Percentiles rank a stretch among this genome's conserved stretches.
These are phyloP conservation scores for Malus asiatica DNA, from an alignment of 306 rosid species.

Conservation along the genomic window DNA sequence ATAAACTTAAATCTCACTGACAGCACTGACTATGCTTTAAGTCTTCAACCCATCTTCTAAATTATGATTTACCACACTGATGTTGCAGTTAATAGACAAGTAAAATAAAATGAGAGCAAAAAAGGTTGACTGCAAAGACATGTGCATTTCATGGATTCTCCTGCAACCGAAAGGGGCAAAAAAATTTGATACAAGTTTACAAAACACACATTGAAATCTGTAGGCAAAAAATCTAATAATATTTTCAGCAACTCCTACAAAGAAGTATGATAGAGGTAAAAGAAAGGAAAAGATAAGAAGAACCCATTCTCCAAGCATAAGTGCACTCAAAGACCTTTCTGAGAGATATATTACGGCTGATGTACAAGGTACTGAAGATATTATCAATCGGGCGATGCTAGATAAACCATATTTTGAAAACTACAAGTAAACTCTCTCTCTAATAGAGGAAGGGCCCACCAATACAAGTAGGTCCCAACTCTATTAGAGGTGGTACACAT, in stretches of 20 bases:
- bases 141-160: neutral
- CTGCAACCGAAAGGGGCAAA: neutral
- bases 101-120: neutral
- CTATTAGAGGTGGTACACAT: neutral
- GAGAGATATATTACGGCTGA: neutral
- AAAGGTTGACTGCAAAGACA: slow-evolving; percentile 1
- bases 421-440: neutral
- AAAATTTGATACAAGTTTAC: neutral
- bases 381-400: neutral
- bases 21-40: neutral
- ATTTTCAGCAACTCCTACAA: neutral
- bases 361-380: neutral
- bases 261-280: neutral
- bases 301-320: neutral
- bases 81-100: neutral
- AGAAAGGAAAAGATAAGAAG: neutral
- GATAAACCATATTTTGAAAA: neutral
- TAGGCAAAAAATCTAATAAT: neutral
- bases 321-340: neutral
- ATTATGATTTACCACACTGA: neutral
- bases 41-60: neutral
- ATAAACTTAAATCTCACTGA: neutral
- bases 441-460: neutral
- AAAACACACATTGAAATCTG: neutral
- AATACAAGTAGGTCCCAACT: neutral